Conservation (phyloP, 2,329 filamentous ascomycete genomes). For the Calcarisporium arbuscula region DNA sequence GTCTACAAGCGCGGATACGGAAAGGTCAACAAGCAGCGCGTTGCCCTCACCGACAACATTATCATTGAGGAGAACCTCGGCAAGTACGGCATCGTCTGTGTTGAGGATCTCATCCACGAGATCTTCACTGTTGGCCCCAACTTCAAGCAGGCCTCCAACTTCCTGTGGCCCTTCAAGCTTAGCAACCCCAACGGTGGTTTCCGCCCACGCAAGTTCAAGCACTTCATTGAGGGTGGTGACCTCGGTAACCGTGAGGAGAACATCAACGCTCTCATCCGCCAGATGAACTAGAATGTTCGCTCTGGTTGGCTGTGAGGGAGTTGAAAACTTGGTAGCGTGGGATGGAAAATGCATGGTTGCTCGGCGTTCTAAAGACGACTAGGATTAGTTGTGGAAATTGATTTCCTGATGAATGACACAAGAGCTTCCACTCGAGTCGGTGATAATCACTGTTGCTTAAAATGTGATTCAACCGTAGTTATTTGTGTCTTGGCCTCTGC, state of each 20-base stretch:
- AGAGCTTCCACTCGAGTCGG: constrained; percentile 25
- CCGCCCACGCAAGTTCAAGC: constrained; percentile 95
- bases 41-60: constrained; percentile 93
- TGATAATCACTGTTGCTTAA: neutral
- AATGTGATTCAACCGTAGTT: too few relatives aligned
- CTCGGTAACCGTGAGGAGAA: constrained; percentile 97
- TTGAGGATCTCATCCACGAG: constrained; percentile 99
- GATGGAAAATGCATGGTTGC: constrained; percentile 30
- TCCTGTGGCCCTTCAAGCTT: constrained; percentile 99
- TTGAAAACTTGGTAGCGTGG: constrained; percentile 17
- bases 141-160: constrained; percentile 99
- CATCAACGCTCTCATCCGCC: constrained; percentile 92
- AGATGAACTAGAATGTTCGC: constrained; percentile 77
- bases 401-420: constrained; percentile 34
- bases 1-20: constrained; percentile 99
- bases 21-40: constrained; percentile 97
- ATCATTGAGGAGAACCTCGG: constrained; percentile 95
- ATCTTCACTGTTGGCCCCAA: constrained; percentile 98
- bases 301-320: constrained; percentile 9
- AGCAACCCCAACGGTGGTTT: constrained; percentile 97
- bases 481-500: too few relatives aligned
- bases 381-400: constrained; percentile 29
- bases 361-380: constrained; percentile 36
- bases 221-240: constrained; percentile 98
- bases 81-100: constrained; percentile 98